A percentile compares a stretch with the other conserved stretches of the same genome.
phyloP scores from a whole-genome alignment of 2,329 filamentous ascomycete species.

The Penicillium sp. region DNA sequence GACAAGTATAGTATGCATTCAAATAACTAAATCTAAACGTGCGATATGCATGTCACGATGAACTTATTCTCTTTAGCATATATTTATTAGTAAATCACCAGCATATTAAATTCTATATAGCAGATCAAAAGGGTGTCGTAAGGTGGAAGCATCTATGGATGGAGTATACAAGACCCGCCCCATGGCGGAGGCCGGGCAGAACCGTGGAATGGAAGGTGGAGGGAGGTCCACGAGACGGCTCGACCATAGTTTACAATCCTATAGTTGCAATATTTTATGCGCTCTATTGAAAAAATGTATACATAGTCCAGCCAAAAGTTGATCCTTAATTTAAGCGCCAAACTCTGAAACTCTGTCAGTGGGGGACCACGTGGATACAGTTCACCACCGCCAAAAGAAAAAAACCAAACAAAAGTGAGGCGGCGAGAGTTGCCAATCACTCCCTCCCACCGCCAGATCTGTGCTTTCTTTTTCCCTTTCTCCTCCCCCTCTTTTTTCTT shows the following conservation, averaged over 20 bases:
- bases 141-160: not conserved
- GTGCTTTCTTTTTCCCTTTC: slow-evolving; percentile 11
- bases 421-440: slow-evolving; percentile 16
- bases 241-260: slow-evolving; percentile 1
- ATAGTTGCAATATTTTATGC: not conserved
- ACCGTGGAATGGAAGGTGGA: slow-evolving; percentile 28
- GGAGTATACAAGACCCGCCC: not conserved
- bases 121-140: not conserved
- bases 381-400: not conserved
- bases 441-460: slow-evolving; percentile 22
- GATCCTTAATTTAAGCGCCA: slow-evolving; percentile 1
- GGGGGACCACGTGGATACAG: slow-evolving; percentile 22
- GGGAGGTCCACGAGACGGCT: slow-evolving; percentile 25
- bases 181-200: slow-evolving; percentile 12
- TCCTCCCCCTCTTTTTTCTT: slow-evolving; percentile 3
- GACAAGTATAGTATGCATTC: not conserved
- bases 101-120: no score
- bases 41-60: no score
- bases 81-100: no score
- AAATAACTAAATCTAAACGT: not conserved
- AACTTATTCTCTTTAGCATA: no score
- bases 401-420: slow-evolving; percentile 22
- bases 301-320: not conserved
- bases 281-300: not conserved
- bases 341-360: not conserved